Percentiles rank a stretch among this genome's conserved stretches.
Conservation (phyloP, 192 early-diverging fungal genomes). For the Coemansia sp. region DNA sequence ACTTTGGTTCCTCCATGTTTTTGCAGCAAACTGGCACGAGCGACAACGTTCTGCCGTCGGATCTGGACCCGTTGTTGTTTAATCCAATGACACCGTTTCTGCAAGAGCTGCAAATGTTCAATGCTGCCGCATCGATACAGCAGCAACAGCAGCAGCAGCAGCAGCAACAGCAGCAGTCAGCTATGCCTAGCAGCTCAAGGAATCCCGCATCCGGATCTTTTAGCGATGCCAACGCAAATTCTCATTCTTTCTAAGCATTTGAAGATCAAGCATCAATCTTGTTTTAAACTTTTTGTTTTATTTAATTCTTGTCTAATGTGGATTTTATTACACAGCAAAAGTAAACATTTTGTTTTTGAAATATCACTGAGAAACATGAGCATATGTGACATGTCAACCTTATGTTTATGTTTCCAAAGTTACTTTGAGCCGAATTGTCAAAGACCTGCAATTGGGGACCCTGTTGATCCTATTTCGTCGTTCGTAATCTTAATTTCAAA, state of each 20-base stretch:
- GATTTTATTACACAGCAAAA: no score
- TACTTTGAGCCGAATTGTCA: no score
- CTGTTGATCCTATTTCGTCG: no score
- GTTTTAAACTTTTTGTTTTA: conserved; percentile 1
- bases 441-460: no score
- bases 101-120: conserved; percentile 49
- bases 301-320: no score
- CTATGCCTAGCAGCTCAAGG: conserved; percentile 4
- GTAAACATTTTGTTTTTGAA: no score
- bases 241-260: not conserved
- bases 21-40: not conserved
- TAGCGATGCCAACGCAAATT: not conserved
- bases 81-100: conserved; percentile 53
- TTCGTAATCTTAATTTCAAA: no score
- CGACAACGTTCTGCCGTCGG: conserved; percentile 19
- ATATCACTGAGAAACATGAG: no score
- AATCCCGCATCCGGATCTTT: not conserved
- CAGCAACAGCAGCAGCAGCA: conserved; percentile 11
- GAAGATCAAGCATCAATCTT: not conserved
- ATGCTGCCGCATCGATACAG: conserved; percentile 9
- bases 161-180: conserved; percentile 2
- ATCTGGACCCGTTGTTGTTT: conserved; percentile 52
- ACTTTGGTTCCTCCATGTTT: not conserved
- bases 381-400: no score
- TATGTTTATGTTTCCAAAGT: no score